Conservation (phyloP, 345 rosid species). For the sweet orange (Citrus sinensis) region DVS_A1.0 CM039166.1:16282001-16282500, state of each 20-base stretch:
- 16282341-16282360: slow-evolving; percentile 10
- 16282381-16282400: slow-evolving; percentile 10
- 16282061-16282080: background rate
- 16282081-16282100: background rate
- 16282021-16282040: background rate
- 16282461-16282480: background rate
- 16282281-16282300: slow-evolving; percentile 22
- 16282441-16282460: background rate
- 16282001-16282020: slow-evolving; percentile 13
- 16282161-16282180: background rate
- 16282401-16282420: slow-evolving; percentile 1
- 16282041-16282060: too few relatives aligned
- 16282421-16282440: background rate
- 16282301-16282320: slow-evolving; percentile 16
- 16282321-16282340: slow-evolving; percentile 17
- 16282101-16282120: background rate
- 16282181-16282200: background rate
- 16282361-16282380: slow-evolving; percentile 27
- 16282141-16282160: slow-evolving; percentile 2
- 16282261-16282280: slow-evolving; percentile 7
- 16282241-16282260: background rate
- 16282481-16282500: background rate
- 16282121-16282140: background rate
- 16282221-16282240: slow-evolving; percentile 4
- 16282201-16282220: background rate